Evolutionary conservation across 352 stramenopile species (phyloP).

Genomic region (Elongisporangium anandrum): DNA sequence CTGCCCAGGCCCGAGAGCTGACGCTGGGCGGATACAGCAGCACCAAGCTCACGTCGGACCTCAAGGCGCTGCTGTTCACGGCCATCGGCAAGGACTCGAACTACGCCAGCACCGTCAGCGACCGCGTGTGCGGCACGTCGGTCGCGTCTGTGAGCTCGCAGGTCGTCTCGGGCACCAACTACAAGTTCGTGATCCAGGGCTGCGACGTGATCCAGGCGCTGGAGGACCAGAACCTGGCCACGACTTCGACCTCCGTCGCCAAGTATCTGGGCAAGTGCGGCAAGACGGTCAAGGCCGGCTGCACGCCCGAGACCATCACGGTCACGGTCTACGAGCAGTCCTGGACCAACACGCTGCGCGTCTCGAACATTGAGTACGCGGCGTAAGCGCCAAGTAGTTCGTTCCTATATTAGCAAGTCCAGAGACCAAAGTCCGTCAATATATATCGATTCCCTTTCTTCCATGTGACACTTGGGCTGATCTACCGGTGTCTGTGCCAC

Average conservation of each 20-base stretch:
- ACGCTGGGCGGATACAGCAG: background rate
- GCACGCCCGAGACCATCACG: conserved; percentile 26
- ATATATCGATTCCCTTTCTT: background rate
- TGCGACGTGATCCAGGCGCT: conserved; percentile 10
- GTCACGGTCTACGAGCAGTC: conserved; percentile 55
- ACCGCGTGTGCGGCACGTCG: conserved; percentile 35
- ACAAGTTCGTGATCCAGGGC: conserved; percentile 17
- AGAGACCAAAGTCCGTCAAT: background rate
- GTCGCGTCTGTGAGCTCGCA: conserved; percentile 25
- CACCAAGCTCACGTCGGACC: background rate
- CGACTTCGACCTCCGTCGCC: background rate
- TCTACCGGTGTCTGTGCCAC: too few relatives aligned
- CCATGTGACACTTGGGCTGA: too few relatives aligned
- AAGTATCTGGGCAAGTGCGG: conserved; percentile 36
- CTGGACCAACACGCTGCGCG: conserved; percentile 59
- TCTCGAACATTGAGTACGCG: conserved; percentile 14
- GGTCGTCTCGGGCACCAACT: conserved; percentile 29
- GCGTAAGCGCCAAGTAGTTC: background rate
- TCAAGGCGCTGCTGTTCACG: background rate
- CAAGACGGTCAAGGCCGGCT: conserved; percentile 16
- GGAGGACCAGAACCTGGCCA: background rate
- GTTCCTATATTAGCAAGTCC: background rate
- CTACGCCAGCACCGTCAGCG: conserved; percentile 1
- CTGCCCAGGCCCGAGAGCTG: background rate
- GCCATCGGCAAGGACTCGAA: background rate